Evolutionary conservation across 768 basidiomycete species (phyloP).

Genomic region (Mycena haematopus): DNA sequence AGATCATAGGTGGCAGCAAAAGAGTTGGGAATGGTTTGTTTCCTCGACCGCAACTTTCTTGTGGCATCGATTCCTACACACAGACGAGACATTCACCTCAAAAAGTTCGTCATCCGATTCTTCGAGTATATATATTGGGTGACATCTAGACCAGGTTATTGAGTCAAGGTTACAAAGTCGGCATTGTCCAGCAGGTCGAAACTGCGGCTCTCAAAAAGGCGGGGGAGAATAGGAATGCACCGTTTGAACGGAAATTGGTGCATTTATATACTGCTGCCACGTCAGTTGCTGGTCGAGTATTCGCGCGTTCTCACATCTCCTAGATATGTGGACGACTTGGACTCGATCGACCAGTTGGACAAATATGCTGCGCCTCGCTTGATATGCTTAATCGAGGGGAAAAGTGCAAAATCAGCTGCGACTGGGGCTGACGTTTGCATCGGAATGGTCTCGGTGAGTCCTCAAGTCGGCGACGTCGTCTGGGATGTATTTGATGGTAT

Average conservation of each 20-base stretch:
- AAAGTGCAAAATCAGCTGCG: conserved; percentile 46
- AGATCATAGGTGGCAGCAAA: conserved; percentile 66
- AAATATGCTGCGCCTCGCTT: conserved; percentile 64
- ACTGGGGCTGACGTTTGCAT: conserved; percentile 52
- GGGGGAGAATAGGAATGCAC: conserved; percentile 72
- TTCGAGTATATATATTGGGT: neutral
- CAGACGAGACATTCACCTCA: conserved; percentile 72
- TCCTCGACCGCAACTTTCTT: conserved; percentile 71
- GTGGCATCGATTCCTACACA: conserved; percentile 78
- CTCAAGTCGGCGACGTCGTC: conserved; percentile 90
- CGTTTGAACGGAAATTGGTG: conserved; percentile 77
- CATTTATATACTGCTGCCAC: conserved; percentile 88
- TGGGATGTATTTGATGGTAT: conserved; percentile 92
- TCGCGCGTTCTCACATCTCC: conserved; percentile 2
- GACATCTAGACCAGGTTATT: conserved; percentile 57
- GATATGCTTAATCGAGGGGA: conserved; percentile 70
- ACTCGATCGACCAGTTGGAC: conserved; percentile 68
- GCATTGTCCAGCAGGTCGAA: conserved; percentile 82
- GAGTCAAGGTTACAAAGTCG: conserved; percentile 81
- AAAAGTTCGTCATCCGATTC: conserved; percentile 58
- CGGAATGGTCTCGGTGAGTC: conserved; percentile 79
- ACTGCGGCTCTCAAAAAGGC: conserved; percentile 90
- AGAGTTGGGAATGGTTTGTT: conserved; percentile 82
- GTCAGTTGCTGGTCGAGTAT: conserved; percentile 50
- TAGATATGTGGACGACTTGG: conserved; percentile 86